phyloP scores from a whole-genome alignment of 208 protist species.

The Trypanosoma grayi region DNA sequence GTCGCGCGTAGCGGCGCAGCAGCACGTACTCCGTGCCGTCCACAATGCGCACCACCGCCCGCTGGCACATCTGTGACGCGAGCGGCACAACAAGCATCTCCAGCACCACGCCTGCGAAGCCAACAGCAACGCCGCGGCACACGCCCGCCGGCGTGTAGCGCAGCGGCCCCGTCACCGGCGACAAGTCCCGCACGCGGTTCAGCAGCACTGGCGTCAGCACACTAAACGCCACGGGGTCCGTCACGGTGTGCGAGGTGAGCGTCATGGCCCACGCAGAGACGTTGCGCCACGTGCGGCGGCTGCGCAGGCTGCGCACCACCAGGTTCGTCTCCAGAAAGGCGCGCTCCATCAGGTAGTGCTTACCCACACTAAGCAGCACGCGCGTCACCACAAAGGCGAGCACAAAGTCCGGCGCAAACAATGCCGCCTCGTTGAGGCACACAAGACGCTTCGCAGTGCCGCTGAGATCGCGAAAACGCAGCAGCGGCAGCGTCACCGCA shows the following conservation, averaged over 20 bases:
- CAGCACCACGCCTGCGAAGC: slow-evolving; percentile 34
- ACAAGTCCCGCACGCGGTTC: slow-evolving; percentile 20
- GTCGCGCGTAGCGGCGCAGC: slow-evolving; percentile 59
- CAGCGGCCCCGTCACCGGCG: slow-evolving; percentile 21
- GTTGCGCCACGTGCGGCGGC: slow-evolving; percentile 42
- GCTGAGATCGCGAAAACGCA: slow-evolving; percentile 28
- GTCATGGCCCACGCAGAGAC: slow-evolving; percentile 58
- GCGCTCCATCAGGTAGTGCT: slow-evolving; percentile 53
- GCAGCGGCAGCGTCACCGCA: slow-evolving; percentile 52
- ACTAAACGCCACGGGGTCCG: slow-evolving; percentile 70
- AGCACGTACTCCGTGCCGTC: slow-evolving; percentile 75
- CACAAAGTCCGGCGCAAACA: slow-evolving; percentile 15
- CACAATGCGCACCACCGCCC: slow-evolving; percentile 55
- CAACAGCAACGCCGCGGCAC: slow-evolving; percentile 26
- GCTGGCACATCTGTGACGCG: slow-evolving; percentile 53
- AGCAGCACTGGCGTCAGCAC: slow-evolving; percentile 54
- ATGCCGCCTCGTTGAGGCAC: slow-evolving; percentile 3
- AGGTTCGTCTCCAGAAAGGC: slow-evolving; percentile 68
- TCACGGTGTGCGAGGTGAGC: slow-evolving; percentile 48
- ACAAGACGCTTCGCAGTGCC: slow-evolving; percentile 3
- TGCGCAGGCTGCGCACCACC: slow-evolving; percentile 69
- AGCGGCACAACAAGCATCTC: slow-evolving; percentile 55
- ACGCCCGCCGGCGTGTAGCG: slow-evolving; percentile 42
- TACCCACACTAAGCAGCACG: slow-evolving; percentile 28
- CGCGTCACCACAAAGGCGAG: slow-evolving; percentile 42